A percentile compares a stretch with the other conserved stretches of the same genome.
These are phyloP conservation scores for Picea sitchensis DNA, from an alignment of 75 land plant genomes.

Conservation along the genomic window DNA sequence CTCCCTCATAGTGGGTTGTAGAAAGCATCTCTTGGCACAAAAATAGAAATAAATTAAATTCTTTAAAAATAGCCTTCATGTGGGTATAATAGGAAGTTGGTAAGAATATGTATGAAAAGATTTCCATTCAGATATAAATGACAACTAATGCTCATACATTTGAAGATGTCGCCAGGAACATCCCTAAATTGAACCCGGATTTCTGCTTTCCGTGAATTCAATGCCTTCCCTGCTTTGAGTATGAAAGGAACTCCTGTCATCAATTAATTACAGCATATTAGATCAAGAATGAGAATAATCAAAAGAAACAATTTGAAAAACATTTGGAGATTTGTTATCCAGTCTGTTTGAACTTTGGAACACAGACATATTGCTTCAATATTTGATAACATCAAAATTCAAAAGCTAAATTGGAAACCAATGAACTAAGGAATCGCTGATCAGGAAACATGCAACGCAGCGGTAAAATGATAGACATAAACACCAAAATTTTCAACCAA, in stretches of 20 bases:
- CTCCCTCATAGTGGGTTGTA: too few species aligned
- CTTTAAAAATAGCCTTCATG: too few species aligned
- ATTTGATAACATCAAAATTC: background rate
- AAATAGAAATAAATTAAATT: too few species aligned
- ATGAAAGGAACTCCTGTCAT: slow-evolving; percentile 92
- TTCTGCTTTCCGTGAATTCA: slow-evolving; percentile 90
- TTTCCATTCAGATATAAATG: background rate
- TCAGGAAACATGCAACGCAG: background rate
- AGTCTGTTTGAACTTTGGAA: background rate
- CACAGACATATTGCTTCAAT: background rate
- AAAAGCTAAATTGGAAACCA: background rate
- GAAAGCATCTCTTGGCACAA: too few species aligned
- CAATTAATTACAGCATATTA: background rate
- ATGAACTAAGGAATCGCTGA: background rate
- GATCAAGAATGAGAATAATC: background rate
- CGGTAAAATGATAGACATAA: background rate
- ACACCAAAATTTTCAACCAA: background rate
- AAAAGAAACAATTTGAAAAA: background rate
- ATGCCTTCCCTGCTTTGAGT: slow-evolving; percentile 89
- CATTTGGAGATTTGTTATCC: background rate
- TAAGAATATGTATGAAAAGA: background rate
- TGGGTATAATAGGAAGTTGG: too few species aligned
- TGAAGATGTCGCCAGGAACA: slow-evolving; percentile 94
- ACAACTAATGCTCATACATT: slow-evolving; percentile 40
- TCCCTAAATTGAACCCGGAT: slow-evolving; percentile 96